Evolutionary conservation across 73 alveolate species (phyloP).

Genomic region (Blepharisma japonicum): DNA sequence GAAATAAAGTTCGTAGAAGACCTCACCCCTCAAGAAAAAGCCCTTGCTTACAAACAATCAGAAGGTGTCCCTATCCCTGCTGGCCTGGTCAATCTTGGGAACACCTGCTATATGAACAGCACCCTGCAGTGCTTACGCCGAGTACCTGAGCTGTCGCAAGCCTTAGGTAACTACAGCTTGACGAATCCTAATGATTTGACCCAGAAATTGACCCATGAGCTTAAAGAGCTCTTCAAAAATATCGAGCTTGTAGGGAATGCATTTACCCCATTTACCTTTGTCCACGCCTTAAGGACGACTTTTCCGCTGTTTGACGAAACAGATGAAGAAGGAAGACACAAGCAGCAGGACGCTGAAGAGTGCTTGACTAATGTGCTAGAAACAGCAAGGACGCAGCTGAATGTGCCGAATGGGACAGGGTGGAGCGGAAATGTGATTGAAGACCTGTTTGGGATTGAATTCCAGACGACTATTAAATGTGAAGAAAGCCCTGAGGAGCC

Average conservation of each 20-base stretch:
- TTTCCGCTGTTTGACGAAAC: constrained; percentile 93
- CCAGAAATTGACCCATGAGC: constrained; percentile 52
- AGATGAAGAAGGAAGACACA: constrained; percentile 78
- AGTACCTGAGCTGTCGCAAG: constrained; percentile 77
- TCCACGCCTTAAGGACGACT: constrained; percentile 65
- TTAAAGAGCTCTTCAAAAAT: constrained; percentile 64
- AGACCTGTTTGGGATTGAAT: constrained; percentile 87
- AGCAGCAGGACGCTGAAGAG: constrained; percentile 98
- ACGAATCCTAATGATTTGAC: constrained; percentile 32
- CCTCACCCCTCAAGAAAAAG: constrained; percentile 90
- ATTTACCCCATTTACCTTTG: constrained; percentile 65
- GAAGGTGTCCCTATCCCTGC: constrained; percentile 87
- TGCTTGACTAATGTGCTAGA: constrained; percentile 76
- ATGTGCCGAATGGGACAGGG: constrained; percentile 67
- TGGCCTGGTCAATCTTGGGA: constrained; percentile 95
- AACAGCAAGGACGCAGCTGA: constrained; percentile 56
- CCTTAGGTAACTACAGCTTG: constrained; percentile 49
- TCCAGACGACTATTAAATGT: constrained; percentile 67
- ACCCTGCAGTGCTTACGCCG: constrained; percentile 87
- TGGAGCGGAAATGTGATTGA: constrained; percentile 61
- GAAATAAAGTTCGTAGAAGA: constrained; percentile 84
- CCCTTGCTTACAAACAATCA: constrained; percentile 82
- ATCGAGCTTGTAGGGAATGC: constrained; percentile 65
- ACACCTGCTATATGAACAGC: constrained; percentile 96
- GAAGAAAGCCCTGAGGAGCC: constrained; percentile 75